These are phyloP conservation scores for Laguncularia racemosa DNA, from an alignment of 345 rosid genomes.

Conservation along the genomic window DNA sequence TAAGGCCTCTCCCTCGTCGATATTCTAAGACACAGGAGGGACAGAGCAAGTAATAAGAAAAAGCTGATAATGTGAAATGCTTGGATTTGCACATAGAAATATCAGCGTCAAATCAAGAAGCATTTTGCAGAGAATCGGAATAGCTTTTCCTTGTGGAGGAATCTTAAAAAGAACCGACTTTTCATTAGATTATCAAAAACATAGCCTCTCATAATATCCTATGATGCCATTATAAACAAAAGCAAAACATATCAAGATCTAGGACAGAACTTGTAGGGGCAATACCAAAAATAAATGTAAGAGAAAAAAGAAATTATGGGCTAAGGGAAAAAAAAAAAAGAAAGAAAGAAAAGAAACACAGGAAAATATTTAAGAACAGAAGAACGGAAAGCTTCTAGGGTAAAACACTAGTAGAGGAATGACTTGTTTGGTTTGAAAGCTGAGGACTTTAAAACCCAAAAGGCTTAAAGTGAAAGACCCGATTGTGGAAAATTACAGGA, in stretches of 20 bases:
- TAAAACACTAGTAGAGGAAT: not conserved
- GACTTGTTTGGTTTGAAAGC: not conserved
- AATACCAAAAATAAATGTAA: not conserved
- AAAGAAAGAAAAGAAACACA: not conserved
- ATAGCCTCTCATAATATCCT: not conserved
- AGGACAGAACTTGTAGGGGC: not conserved
- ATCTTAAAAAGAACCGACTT: constrained; percentile 46
- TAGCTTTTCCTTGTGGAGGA: constrained; percentile 35
- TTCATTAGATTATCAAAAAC: constrained; percentile 8
- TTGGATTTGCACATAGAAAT: constrained; percentile 23
- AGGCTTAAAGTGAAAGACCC: not conserved
- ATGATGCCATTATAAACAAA: not conserved
- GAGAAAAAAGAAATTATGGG: not conserved
- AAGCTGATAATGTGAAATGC: constrained; percentile 10
- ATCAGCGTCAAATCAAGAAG: constrained; percentile 42
- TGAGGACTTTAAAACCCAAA: too few relatives aligned
- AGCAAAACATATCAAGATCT: not conserved
- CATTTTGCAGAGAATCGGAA: constrained; percentile 56
- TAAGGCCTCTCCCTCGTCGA: not conserved
- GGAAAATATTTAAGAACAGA: not conserved
- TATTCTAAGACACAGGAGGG: constrained; percentile 11
- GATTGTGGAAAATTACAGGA: not conserved
- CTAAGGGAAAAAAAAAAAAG: not conserved
- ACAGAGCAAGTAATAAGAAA: constrained; percentile 8
- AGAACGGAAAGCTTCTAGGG: not conserved